Base-by-base conservation (phyloP, 192 early-diverging fungal species). In the Ambispora gerdemannii region DNA sequence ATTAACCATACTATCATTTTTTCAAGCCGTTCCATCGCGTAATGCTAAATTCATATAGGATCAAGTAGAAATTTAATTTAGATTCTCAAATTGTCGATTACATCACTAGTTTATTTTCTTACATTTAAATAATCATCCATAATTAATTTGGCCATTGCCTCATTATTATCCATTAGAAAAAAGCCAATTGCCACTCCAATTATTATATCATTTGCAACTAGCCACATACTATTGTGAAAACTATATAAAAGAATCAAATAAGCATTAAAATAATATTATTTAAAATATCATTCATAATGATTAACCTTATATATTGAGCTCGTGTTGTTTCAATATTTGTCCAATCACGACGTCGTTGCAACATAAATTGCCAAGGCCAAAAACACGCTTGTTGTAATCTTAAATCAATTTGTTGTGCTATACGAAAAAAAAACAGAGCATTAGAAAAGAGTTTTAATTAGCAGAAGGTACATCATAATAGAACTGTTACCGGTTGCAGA, bases 181-280 rank as follows among this genome's bases (percentile, higher is more conserved):
- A 86, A 83, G 8, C 93, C 92, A 1, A 96, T 70, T 0, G 91
- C 83, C 0, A 93, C 77, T 0, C 95, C 95, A 62, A 99, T 82
- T 53, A 94, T 89, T 6, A 95, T 83, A 74, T 98, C 95, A 70
- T 96, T 92, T 6, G 88, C 89, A n/a, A 94, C 88, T 24, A 96
- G 87, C 94, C 95, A 99, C 74, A 94, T 87, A 55, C 90, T 93
- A 77, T 98, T 99, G 79, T 94, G 95, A 72, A 99, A 95, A 61
- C 91, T 92, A 61, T 4, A 50, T 13, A 31, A 38, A 36, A 47
- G 20, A 60, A 60, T 34, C 6, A 59, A 30, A 4, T 0, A 24
- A 22, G 2, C 22, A n/a, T 60, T 6, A 11, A 60, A 30, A 15
- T 62, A 62, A 59, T 17, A 32, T 13, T 59, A 31, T 53, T 25